Base-by-base conservation (phyloP, 169 alveolate genomes). In the Plasmodium inui region DNA sequence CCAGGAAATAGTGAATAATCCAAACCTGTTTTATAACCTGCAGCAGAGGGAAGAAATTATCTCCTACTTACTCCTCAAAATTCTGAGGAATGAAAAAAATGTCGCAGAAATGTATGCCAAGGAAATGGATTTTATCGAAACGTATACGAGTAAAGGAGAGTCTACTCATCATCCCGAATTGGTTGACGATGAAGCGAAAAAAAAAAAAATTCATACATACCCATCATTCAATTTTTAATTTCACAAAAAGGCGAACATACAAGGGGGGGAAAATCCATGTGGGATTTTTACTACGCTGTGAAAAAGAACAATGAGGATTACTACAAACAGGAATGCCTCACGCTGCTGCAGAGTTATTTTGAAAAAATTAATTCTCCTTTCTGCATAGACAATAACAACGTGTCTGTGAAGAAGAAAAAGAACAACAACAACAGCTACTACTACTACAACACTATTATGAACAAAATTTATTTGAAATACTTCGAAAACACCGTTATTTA, bases 391-490 rank as follows among this genome's bases (percentile, higher is more conserved):
- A 34, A 55, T 61, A 46, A 73, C 82, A 5, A 3, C 57, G 46
- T 57, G 53, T 22, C 10, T 37, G 32, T 19, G 19, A 70, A 37
- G 71, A 76, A 76, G 81, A 73, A 74, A n/a, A 72, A 73, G 22
- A 73, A 10, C 78, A 76, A 74, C 44, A 88, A 53, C 22, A 79
- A n/a, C n/a, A n/a, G n/a, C n/a, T n/a, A n/a, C n/a, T n/a, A n/a
- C n/a, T n/a, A n/a, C 78, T 86, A 74, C 44, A 88, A 53, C 22
- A 79, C 46, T 44, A 79, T 88, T 76, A 88, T 88, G 83, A 88
- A 88, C 73, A 88, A 88, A 88, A 88, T 88, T 19, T 88, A 88
- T 78, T 41, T 78, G 57, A 88, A 88, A 88, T 88, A 57, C 50
- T 67, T 88, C 37, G 94, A 88, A 80, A 88, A 88, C 44, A 88